Base-by-base conservation (phyloP, 23 red algal species). In the Gracilariopsis chorda region DNA sequence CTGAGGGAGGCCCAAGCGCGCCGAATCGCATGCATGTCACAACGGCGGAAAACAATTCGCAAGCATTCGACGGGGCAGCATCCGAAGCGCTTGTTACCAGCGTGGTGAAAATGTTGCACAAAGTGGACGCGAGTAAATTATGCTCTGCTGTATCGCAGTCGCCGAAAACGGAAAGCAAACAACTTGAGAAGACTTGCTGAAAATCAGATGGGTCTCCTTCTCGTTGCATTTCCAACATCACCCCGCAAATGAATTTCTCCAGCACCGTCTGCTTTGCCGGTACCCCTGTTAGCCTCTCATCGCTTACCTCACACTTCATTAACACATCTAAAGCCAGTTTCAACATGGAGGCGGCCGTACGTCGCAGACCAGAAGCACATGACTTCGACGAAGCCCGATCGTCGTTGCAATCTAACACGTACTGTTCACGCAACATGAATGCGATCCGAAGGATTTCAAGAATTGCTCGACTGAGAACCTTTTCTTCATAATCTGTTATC, bases 361-460 rank as follows among this genome's bases (percentile, higher is more conserved):
- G 35, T 41, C 62, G 34, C 20, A 68, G 62, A 14, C 7, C 21
- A 2, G 62, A 36, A 35, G 62, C 33, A 41, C 62, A 68, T 19
- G 35, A 36, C 62, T 39, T 2, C 17, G 62, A 30, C 7, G 62
- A 30, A 39, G 41, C 33, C 14, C 62, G 62, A 4, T 36, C 62
- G 21, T 36, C 62, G 1, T 68, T 36, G 13, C 62, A 68, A 39
- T 68, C 62, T 19, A 68, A 36, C 27, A 41, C 62, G 33, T 40
- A 68, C 41, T 68, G 62, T 36, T 68, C 62, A 6, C 62, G 62
- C 35, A 68, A 36, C n/a, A 36, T 68, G 62, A 68, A 68, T 2
- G 62, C 35, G 10, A 68, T 68, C 3, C 72, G 72, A 77, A 77
- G 72, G 1, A 77, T 77, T 9, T 77, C 32, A 11, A 77, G 43